Evolutionary conservation across 345 rosid species (phyloP), one percentile per base, ranked within the genome.

Genomic region (Salix suchowensis): DNA sequence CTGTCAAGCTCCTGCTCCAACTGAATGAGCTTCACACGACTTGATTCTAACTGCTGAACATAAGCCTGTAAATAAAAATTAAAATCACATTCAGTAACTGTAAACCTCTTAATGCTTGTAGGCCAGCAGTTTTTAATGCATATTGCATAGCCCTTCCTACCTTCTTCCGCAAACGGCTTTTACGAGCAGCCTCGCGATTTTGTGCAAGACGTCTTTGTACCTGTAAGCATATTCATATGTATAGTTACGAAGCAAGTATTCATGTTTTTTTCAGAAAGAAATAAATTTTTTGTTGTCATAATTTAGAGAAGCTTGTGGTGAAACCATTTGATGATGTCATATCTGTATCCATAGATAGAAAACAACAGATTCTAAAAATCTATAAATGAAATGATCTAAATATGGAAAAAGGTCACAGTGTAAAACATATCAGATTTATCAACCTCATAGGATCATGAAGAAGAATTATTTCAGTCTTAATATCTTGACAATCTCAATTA

Each of bases 131-230:
- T 70, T 62, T 68, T 21, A 26, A 65, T 28, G 44, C 34, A 14
- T 30, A 67, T 40, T 66, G 71, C 60, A 74, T 30, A 36, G 16
- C 15, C 61, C 68, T 54, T 74, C 68, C 10, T 82, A 96, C 99
- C 90, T 96, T 96, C 82, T 93, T 96, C 79, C 99, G 87, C 81
- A 96, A 68, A 68, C 99, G 98, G 80, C 99, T 92, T 82, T 96
- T 96, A 75, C 97, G 92, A 68, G 99, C 99, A 85, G 99, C 99
- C 86, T 93, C 98, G 5, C 98, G 96, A 64, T 96, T 96, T 79
- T 93, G 98, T 21, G 98, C 98, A 34, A 93, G 98, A 65, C 99
- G 91, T 81, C 98, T 90, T 81, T 91, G 96, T 80, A 89, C 81
- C 99, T 93, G 79, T 62, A 48, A 54, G 82, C 36, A 65, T 34